Base-by-base conservation (phyloP, 257 asterid genomes). In the Solanum clarkiae region DNA sequence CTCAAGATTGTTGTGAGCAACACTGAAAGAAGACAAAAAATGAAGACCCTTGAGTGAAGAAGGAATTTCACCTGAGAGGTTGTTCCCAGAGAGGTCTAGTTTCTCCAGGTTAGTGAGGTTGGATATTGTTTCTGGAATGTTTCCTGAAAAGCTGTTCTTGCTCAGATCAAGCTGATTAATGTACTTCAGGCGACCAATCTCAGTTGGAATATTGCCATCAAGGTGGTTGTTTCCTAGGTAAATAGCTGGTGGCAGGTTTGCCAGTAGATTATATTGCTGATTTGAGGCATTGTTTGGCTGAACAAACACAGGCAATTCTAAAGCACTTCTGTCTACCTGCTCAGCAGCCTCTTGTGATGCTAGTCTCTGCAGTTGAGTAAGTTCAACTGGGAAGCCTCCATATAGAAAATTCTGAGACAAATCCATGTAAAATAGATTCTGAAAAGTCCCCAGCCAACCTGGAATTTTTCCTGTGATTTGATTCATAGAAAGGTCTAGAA, bases 271-370 rank as follows among this genome's bases (percentile, higher is more conserved):
- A 89, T 95, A 95, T 80, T 93, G 97, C 91, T 89, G 88, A 87
- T 87, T 92, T 82, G 99, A 94, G 71, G 87, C 97, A 68, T 95
- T 96, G 66, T 95, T 90, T 7, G 99, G 99, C 91, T 89, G 86
- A 86, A 94, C 97, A 85, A 92, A 94, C 51, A 96, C 97, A 22
- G 99, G 99, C 93, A 96, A 87, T 93, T 92, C 97, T 56, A 96
- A 87, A 88, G 91, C 91, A 88, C 91, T 94, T 88, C 90, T 86
- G 80, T 91, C 91, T 24, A 90, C 88, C 83, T 88, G 84, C 84
- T 92, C 96, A 47, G 92, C 89, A 60, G 82, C 90, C 88, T 85
- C 89, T 87, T 92, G 88, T 69, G 80, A 85, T n/a, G 95, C 91
- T 17, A 96, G 88, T 69, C 97, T 89, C 83, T 80, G 86, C 85